phyloP scores from a whole-genome alignment of 495 filamentous ascomycete genomes.

The Cercophora newfieldiana region DNA sequence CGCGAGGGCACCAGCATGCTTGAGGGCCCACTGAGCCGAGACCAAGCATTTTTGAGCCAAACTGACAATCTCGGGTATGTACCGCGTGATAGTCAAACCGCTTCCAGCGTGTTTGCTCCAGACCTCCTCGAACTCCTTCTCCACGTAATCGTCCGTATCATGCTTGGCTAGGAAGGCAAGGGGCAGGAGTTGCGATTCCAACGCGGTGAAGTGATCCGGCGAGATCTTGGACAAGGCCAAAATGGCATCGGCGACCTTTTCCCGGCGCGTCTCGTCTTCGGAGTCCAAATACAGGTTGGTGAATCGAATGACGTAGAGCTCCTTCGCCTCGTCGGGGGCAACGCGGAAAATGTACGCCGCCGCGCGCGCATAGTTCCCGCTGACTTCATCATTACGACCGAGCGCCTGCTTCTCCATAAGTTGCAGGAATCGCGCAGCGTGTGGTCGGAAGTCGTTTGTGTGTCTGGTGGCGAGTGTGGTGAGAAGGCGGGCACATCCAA shows the following conservation, averaged over 20 bases:
- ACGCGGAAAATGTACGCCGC: slow-evolving; percentile 81
- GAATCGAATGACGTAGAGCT: slow-evolving; percentile 65
- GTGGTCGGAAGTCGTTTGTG: slow-evolving; percentile 68
- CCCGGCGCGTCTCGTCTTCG: slow-evolving; percentile 70
- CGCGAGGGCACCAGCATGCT: slow-evolving; percentile 80
- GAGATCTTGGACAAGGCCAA: slow-evolving; percentile 81
- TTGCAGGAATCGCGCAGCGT: slow-evolving; percentile 75
- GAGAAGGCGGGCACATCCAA: slow-evolving; percentile 82
- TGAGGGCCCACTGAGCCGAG: slow-evolving; percentile 82
- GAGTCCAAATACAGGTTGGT: slow-evolving; percentile 74
- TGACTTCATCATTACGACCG: slow-evolving; percentile 89
- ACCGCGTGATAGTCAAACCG: slow-evolving; percentile 74
- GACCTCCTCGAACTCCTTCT: slow-evolving; percentile 71
- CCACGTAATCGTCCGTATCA: slow-evolving; percentile 75
- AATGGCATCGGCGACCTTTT: slow-evolving; percentile 76
- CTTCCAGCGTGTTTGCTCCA: slow-evolving; percentile 92
- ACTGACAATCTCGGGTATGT: slow-evolving; percentile 75
- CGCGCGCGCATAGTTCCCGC: slow-evolving; percentile 78
- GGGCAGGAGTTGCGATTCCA: slow-evolving; percentile 73
- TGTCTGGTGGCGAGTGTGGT: slow-evolving; percentile 83
- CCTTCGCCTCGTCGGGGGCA: slow-evolving; percentile 66
- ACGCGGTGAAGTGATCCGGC: slow-evolving; percentile 78
- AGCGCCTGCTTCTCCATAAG: slow-evolving; percentile 74
- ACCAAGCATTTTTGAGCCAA: slow-evolving; percentile 66
- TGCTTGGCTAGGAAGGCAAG: slow-evolving; percentile 87